phyloP scores from a whole-genome alignment of 768 basidiomycete genomes.

The Termitomyces sp. region DNA sequence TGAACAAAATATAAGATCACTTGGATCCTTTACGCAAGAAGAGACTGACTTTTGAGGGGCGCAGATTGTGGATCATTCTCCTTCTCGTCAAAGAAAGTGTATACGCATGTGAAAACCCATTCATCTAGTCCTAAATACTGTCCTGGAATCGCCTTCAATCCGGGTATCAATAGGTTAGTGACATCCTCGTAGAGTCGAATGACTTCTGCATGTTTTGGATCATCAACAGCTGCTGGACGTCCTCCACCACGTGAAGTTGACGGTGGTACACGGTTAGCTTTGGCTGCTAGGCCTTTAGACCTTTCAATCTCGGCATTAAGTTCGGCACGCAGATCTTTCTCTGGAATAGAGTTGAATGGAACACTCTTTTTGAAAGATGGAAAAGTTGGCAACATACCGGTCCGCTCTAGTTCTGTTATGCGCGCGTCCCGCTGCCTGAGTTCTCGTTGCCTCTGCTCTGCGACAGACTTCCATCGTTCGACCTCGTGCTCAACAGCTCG shows the following conservation, averaged over 20 bases:
- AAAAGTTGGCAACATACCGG: slow-evolving; percentile 31
- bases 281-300: slow-evolving; percentile 35
- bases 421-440: slow-evolving; percentile 39
- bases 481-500: slow-evolving; percentile 44
- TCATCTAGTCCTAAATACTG: slow-evolving; percentile 49
- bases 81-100: slow-evolving; percentile 43
- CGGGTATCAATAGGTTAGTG: slow-evolving; percentile 70
- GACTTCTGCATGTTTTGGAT: slow-evolving; percentile 54
- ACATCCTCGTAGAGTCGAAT: slow-evolving; percentile 82
- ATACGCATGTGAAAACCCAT: slow-evolving; percentile 61
- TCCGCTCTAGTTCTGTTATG: slow-evolving; percentile 41
- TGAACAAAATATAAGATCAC: slow-evolving; percentile 1
- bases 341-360: slow-evolving; percentile 26
- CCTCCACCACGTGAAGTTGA: slow-evolving; percentile 28
- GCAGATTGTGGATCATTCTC: slow-evolving; percentile 21
- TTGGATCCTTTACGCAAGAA: not conserved
- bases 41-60: slow-evolving; percentile 32
- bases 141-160: slow-evolving; percentile 39
- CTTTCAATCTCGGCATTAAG: slow-evolving; percentile 62
- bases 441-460: slow-evolving; percentile 36
- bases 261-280: slow-evolving; percentile 35
- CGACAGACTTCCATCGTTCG: slow-evolving; percentile 31
- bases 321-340: slow-evolving; percentile 44
- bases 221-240: slow-evolving; percentile 35
- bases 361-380: not conserved